Conservation (phyloP, 2,329 filamentous ascomycete species). For the Fonsecaea monophora region DNA sequence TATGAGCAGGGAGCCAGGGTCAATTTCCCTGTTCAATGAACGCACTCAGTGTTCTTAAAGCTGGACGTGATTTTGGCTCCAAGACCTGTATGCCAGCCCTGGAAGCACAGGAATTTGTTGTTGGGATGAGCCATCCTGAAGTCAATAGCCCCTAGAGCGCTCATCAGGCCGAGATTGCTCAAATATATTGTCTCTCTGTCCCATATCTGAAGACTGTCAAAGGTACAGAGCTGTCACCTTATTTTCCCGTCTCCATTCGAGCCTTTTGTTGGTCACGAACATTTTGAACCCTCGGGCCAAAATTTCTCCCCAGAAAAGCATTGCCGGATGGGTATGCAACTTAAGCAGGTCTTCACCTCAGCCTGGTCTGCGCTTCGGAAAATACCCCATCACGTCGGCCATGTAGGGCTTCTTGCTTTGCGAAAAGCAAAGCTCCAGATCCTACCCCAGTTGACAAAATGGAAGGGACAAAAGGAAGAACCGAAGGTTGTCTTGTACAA, state of each 20-base stretch:
- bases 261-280: background rate
- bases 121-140: background rate
- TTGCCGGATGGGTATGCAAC: background rate
- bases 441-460: constrained; percentile 10
- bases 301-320: background rate
- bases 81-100: background rate
- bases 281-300: background rate
- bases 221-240: background rate
- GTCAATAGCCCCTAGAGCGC: background rate
- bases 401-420: background rate
- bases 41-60: background rate
- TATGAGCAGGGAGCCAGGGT: background rate
- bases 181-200: background rate
- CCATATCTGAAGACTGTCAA: background rate
- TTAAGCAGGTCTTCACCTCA: background rate
- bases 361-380: background rate
- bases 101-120: background rate
- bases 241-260: background rate
- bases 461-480: background rate
- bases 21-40: background rate
- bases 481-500: constrained; percentile 17
- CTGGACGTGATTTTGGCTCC: background rate
- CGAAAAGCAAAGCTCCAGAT: constrained; percentile 10
- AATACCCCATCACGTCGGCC: background rate
- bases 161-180: background rate